Conservation (phyloP, 1,284 basidiomycete genomes). For the Rhodotorula sp. region DNA sequence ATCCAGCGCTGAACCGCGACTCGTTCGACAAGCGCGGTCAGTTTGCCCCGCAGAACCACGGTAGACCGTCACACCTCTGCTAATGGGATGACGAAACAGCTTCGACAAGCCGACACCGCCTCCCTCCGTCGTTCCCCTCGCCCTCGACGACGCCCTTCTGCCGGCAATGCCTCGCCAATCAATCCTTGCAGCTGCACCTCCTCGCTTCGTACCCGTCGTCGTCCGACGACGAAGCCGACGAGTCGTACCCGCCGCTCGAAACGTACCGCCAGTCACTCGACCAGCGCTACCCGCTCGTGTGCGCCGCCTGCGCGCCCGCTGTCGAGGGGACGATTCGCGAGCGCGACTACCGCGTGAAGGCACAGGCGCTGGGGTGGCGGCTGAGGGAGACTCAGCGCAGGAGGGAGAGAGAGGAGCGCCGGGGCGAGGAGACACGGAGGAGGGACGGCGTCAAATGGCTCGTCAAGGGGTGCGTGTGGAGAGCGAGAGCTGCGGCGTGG, state of each 20-base stretch:
- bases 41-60: slow-evolving; percentile 39
- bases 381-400: slow-evolving; percentile 24
- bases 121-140: slow-evolving; percentile 45
- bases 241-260: slow-evolving; percentile 61
- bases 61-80: slow-evolving; percentile 3
- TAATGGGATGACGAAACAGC: background rate
- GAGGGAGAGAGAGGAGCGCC: slow-evolving; percentile 3
- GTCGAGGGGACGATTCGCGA: slow-evolving; percentile 76
- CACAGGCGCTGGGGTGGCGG: slow-evolving; percentile 61
- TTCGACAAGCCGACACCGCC: slow-evolving; percentile 43
- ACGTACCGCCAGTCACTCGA: slow-evolving; percentile 73
- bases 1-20: slow-evolving; percentile 65
- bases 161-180: slow-evolving; percentile 82
- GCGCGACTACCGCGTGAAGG: slow-evolving; percentile 77
- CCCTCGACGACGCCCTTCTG: slow-evolving; percentile 63
- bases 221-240: background rate
- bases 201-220: slow-evolving; percentile 81
- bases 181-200: slow-evolving; percentile 78
- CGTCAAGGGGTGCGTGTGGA: slow-evolving; percentile 20
- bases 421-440: background rate
- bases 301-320: slow-evolving; percentile 67
- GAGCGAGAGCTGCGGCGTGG: slow-evolving; percentile 30
- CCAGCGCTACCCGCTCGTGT: slow-evolving; percentile 80
- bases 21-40: slow-evolving; percentile 75
- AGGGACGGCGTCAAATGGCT: slow-evolving; percentile 5